Evolutionary conservation across 2,329 filamentous ascomycete species (phyloP), one percentile per base, ranked within the genome.

Genomic region (Ceratocystis cubensis): DNA sequence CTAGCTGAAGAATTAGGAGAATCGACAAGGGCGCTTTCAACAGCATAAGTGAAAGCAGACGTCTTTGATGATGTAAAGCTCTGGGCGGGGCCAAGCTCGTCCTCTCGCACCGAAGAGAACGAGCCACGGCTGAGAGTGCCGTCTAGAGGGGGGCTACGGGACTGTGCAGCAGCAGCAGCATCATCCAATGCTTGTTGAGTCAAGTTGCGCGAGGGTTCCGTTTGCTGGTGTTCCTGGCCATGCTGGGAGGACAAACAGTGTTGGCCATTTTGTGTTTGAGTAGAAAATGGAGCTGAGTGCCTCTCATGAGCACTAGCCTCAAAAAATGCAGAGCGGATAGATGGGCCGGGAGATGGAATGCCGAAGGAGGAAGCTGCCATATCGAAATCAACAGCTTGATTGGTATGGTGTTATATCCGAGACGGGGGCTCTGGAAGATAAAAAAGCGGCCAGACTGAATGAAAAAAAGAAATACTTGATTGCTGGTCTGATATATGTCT

Each of bases 31-130:
- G 77, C 79, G 66, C 81, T 78, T 71, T 84, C 82, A 70, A 78
- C 74, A 33, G 74, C 73, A 66, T 76, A 74, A 59, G 77, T 77
- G 71, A 84, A 85, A 66, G 81, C 83, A 45, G 84, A 86, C 69
- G 85, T 75, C 74, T 85, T 86, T 72, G 82, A 82, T 65, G 80
- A 80, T 63, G 83, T 86, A 70, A 87, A 87, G 66, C 81, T 82
- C 76, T 87, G 84, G 66, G 82, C 80, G 37, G 85, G 75, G 68
- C 81, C 80, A 70, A 79, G 78, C 72, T 84, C 81, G 73, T 81
- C 80, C 76, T 85, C 83, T 69, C 83, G 78, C 68, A 85, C 82
- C 59, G 83, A 85, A 37, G 83, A 85, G 75, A 85, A 85, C 67
- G 83, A 85, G 37, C 81, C 81, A 68, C 82, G 80, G 69, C 53